These are phyloP conservation scores for Phoenix dactylifera DNA, from an alignment of 176 grass and related monocot genomes.

Conservation along the genomic window DNA sequence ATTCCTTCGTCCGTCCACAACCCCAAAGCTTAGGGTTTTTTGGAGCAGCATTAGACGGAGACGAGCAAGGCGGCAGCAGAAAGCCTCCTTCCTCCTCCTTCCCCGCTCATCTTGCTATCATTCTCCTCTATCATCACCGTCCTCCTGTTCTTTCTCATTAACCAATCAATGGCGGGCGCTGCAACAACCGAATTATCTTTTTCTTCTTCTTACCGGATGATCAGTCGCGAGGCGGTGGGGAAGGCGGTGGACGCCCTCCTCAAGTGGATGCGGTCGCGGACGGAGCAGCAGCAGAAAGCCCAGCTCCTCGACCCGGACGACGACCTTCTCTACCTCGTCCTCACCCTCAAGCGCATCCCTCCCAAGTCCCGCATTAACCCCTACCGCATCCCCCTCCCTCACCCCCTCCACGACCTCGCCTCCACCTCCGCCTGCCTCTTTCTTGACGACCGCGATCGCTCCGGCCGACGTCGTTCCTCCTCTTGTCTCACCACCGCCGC, in stretches of 20 bases:
- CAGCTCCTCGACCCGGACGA: conserved; percentile 54
- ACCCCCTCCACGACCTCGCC: conserved; percentile 22
- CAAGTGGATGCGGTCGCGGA: conserved; percentile 42
- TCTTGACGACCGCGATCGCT: conserved; percentile 49
- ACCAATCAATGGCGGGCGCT: no score
- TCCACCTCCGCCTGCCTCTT: conserved; percentile 49
- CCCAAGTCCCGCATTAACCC: conserved; percentile 26
- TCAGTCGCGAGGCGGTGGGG: conserved; percentile 24
- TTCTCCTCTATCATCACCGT: no score
- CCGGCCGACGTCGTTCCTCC: conserved; percentile 45
- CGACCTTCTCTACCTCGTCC: conserved; percentile 44
- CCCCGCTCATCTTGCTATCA: no score
- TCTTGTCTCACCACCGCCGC: conserved; percentile 17
- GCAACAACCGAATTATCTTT: no score
- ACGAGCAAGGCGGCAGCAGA: no score
- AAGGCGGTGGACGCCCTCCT: conserved; percentile 33
- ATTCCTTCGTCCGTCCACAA: no score
- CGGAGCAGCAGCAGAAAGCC: conserved; percentile 10
- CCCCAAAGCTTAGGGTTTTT: no score
- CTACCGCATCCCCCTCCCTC: conserved; percentile 36
- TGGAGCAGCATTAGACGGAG: no score
- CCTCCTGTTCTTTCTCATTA: no score
- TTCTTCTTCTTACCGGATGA: no score
- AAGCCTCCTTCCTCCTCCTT: no score
- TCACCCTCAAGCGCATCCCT: conserved; percentile 46